Conservation (phyloP, 495 filamentous ascomycete species). For the Aspergillus ostianus region DNA sequence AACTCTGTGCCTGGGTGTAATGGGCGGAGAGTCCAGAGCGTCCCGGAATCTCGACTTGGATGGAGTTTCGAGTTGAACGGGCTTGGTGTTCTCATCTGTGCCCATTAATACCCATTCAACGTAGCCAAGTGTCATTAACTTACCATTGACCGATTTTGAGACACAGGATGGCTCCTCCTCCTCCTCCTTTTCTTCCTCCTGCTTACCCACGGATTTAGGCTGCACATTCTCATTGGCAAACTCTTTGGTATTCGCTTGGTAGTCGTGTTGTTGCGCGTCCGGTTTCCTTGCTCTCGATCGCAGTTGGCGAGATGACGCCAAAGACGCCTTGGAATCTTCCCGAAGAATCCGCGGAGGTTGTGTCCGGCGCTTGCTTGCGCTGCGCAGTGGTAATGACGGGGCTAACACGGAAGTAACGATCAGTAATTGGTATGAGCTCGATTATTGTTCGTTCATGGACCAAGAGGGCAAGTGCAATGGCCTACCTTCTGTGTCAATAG, state of each 20-base stretch:
- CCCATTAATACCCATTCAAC: conserved; percentile 4
- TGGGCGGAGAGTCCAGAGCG: conserved; percentile 58
- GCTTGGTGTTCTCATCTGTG: conserved; percentile 33
- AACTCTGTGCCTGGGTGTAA: conserved; percentile 70
- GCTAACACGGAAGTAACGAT: conserved; percentile 15
- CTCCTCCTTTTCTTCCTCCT: conserved; percentile 21
- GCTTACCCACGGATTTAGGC: conserved; percentile 26
- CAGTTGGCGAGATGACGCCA: conserved; percentile 30
- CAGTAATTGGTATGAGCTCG: not conserved
- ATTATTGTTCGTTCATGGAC: not conserved
- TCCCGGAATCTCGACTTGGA: conserved; percentile 68
- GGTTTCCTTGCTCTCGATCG: conserved; percentile 31
- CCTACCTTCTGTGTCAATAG: conserved; percentile 54
- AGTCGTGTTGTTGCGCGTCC: conserved; percentile 28
- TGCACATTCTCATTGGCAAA: conserved; percentile 17
- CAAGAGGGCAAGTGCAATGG: not conserved
- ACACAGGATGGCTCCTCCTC: conserved; percentile 28
- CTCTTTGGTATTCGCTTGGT: conserved; percentile 27
- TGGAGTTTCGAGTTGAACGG: conserved; percentile 49
- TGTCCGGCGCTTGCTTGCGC: conserved; percentile 62
- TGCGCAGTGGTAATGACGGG: conserved; percentile 44
- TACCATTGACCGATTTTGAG: conserved; percentile 37
- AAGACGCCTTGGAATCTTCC: conserved; percentile 20
- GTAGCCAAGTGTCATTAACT: conserved; percentile 4
- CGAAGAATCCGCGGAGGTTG: conserved; percentile 36